phyloP scores from a whole-genome alignment of 768 basidiomycete genomes.

The Hygrocybe punicea region DNA sequence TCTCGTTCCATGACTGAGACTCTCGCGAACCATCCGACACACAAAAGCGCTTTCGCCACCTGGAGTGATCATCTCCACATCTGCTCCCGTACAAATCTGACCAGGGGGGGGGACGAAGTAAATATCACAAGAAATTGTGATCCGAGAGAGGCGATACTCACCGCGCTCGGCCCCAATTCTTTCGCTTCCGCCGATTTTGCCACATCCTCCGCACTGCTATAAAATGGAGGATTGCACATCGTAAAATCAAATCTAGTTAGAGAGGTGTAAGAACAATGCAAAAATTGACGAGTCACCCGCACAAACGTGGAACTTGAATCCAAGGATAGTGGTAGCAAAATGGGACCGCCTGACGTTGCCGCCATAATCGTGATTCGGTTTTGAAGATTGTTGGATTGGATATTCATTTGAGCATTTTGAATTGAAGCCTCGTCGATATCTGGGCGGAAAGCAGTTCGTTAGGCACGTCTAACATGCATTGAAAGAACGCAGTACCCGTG shows the following conservation, averaged over 20 bases:
- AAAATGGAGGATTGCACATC: constrained; percentile 98
- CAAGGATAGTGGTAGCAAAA: constrained; percentile 45
- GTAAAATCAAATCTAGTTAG: constrained; percentile 62
- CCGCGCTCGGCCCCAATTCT: constrained; percentile 63
- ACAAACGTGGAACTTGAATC: constrained; percentile 15
- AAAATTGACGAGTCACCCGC: background rate
- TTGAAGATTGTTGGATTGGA: constrained; percentile 53
- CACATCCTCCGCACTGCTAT: constrained; percentile 70
- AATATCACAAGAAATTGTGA: background rate
- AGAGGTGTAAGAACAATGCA: background rate
- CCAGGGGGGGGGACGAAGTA: background rate
- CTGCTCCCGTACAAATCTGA: constrained; percentile 83
- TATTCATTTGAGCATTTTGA: constrained; percentile 51
- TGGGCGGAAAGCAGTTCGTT: constrained; percentile 22
- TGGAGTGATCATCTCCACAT: constrained; percentile 81
- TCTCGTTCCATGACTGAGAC: constrained; percentile 42
- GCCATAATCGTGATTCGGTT: constrained; percentile 49
- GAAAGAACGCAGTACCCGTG: constrained; percentile 49
- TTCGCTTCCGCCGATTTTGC: constrained; percentile 57
- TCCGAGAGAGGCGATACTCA: constrained; percentile 33
- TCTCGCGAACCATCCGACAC: constrained; percentile 71
- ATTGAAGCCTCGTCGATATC: constrained; percentile 72
- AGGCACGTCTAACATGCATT: background rate
- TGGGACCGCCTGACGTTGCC: constrained; percentile 34
- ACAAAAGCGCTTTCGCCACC: constrained; percentile 88